phyloP scores from a whole-genome alignment of 2,329 filamentous ascomycete genomes.

The Aspergillus neotritici region DNA sequence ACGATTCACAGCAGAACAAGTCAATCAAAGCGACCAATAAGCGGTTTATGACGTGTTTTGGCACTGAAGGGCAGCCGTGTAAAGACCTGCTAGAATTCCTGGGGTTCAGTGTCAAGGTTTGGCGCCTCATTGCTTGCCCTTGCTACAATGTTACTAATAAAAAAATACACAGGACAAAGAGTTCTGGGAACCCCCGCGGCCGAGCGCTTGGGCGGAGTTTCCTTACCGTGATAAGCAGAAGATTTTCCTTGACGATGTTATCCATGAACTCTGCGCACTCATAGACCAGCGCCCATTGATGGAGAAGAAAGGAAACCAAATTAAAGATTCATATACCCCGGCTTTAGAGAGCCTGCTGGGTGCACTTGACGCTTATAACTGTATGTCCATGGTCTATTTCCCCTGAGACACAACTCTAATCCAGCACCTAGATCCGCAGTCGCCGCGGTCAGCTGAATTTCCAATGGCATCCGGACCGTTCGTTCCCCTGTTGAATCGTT shows the following conservation, averaged over 20 bases:
- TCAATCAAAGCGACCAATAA: slow-evolving; percentile 57
- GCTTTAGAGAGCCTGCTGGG: slow-evolving; percentile 37
- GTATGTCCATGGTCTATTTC: slow-evolving; percentile 20
- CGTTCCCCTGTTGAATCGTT: slow-evolving; percentile 11
- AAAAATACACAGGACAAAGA: slow-evolving; percentile 27
- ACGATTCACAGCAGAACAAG: slow-evolving; percentile 46
- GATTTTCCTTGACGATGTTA: slow-evolving; percentile 55
- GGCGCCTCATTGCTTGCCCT: slow-evolving; percentile 15
- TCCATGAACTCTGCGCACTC: slow-evolving; percentile 52
- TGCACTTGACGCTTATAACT: slow-evolving; percentile 30
- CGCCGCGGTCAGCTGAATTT: slow-evolving; percentile 25
- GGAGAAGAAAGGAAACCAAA: slow-evolving; percentile 32
- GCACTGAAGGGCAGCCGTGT: slow-evolving; percentile 50
- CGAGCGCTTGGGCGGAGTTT: slow-evolving; percentile 25
- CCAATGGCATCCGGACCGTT: slow-evolving; percentile 30
- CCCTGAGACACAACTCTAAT: slow-evolving; percentile 10
- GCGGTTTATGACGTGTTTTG: slow-evolving; percentile 59
- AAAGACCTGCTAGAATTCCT: slow-evolving; percentile 52
- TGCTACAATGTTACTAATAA: neutral
- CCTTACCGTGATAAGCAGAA: slow-evolving; percentile 39
- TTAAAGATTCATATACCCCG: slow-evolving; percentile 28
- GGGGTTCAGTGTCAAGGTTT: slow-evolving; percentile 49
- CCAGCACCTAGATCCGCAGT: slow-evolving; percentile 22
- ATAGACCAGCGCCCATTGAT: slow-evolving; percentile 41
- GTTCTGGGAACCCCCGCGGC: slow-evolving; percentile 41